A percentile compares a stretch with the other conserved stretches of the same genome.
phyloP scores from a whole-genome alignment of 1,284 basidiomycete species.

The Flammula alnicola region DNA sequence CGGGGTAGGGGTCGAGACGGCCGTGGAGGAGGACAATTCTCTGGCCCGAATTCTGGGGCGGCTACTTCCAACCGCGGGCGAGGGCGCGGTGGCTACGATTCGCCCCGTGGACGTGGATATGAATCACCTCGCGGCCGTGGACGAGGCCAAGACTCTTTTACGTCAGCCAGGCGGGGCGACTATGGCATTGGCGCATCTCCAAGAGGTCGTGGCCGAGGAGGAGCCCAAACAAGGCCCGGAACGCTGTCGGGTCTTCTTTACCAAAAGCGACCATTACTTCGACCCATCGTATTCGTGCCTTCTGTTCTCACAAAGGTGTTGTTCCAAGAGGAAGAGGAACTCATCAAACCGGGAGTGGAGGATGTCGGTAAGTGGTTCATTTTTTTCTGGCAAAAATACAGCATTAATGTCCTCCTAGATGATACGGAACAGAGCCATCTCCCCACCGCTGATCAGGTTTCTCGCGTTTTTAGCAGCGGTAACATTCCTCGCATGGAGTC shows the following conservation, averaged over 20 bases:
- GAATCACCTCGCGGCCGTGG: too few species aligned
- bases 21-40: constrained; percentile 24
- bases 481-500: constrained; percentile 30
- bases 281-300: constrained; percentile 70
- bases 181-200: constrained; percentile 33
- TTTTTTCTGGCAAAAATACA: constrained; percentile 3
- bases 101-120: constrained; percentile 14
- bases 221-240: constrained; percentile 23
- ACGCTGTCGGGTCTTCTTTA: constrained; percentile 62
- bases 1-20: constrained; percentile 23
- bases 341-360: constrained; percentile 60
- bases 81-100: constrained; percentile 20
- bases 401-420: constrained; percentile 32
- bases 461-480: constrained; percentile 57
- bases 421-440: constrained; percentile 55
- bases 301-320: constrained; percentile 56
- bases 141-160: constrained; percentile 22
- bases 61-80: constrained; percentile 26
- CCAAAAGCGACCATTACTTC: constrained; percentile 61
- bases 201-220: constrained; percentile 25
- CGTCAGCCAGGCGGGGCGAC: constrained; percentile 28
- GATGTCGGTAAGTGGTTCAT: constrained; percentile 48
- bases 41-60: constrained; percentile 15
- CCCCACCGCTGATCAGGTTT: constrained; percentile 67
- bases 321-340: constrained; percentile 67